Conservation (phyloP, 1,139 yeast genomes). For the Geotrichum carabidarum region DNA sequence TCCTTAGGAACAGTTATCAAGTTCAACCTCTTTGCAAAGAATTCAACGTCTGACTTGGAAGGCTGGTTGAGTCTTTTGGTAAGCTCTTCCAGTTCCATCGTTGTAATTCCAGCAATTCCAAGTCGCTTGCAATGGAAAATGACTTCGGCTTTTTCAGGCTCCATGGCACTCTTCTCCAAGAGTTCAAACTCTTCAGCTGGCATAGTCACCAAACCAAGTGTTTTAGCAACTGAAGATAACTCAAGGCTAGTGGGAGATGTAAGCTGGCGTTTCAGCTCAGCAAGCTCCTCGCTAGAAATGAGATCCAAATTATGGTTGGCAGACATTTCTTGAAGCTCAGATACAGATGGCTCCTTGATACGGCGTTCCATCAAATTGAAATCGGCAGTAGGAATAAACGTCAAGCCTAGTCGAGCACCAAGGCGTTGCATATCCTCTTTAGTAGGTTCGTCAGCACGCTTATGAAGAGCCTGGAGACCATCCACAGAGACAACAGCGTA, state of each 20-base stretch:
- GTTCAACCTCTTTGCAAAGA: constrained; percentile 47
- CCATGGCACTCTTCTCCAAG: constrained; percentile 28
- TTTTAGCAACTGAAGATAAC: constrained; percentile 36
- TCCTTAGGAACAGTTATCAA: constrained; percentile 47
- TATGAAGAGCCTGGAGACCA: constrained; percentile 34
- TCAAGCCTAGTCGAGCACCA: constrained; percentile 32
- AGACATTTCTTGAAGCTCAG: constrained; percentile 13
- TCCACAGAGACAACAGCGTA: constrained; percentile 35
- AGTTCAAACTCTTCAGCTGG: constrained; percentile 37
- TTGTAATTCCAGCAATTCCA: constrained; percentile 31
- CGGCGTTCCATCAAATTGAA: constrained; percentile 19
- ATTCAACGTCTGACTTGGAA: constrained; percentile 40
- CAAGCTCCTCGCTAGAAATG: constrained; percentile 27
- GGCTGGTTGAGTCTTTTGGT: constrained; percentile 22
- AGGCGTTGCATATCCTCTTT: constrained; percentile 28
- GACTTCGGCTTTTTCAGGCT: constrained; percentile 30
- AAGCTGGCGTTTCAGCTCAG: constrained; percentile 24
- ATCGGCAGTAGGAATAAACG: constrained; percentile 28
- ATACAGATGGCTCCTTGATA: constrained; percentile 16
- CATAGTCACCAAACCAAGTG: constrained; percentile 40
- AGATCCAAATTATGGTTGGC: constrained; percentile 38
- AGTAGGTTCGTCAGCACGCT: constrained; percentile 36
- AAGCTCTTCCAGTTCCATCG: constrained; percentile 27
- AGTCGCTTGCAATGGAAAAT: constrained; percentile 30
- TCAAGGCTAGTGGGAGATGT: constrained; percentile 33